Base-by-base conservation (phyloP, 2,329 filamentous ascomycete species). In the Aspergillaceae sp. region DNA sequence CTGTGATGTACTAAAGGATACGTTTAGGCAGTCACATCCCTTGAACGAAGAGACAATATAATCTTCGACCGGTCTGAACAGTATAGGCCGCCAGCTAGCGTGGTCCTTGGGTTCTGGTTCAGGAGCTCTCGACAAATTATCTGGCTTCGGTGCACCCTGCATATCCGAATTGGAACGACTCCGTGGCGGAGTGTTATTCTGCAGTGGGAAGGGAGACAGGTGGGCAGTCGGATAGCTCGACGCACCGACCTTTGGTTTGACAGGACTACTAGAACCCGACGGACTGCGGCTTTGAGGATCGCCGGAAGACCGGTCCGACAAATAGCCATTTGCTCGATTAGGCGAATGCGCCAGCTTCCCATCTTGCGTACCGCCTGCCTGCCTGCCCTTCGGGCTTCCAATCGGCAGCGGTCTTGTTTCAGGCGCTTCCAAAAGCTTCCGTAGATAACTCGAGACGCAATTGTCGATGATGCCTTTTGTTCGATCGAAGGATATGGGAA, bases 11-110 rank as follows among this genome's bases (percentile, higher is more conserved):
- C 76, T 70, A 60, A 95, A 95, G 0, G 88, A 90, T 9, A 72
- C 73, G 61, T 92, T 94, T n/a, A 95, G 67, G 51, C 78, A 82
- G 44, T 84, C 76, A 54, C 82, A 82, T 0, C 82, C 82, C 45
- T 78, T 76, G 56, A 94, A 86, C 54, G 78, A 84, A 19, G 69
- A 65, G 42, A 81, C 69, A 36, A 95, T 76, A 59, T 92, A 91
- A 50, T 89, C 84, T 65, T 94, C 87, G 9, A 95, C 62, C 4
- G 76, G 75, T 49, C 79, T 82, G 63, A 95, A 95, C 7, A 91
- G 79, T 34, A 71, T 73, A 57, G 77, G 43, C 10, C 47, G 56
- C 19, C 19, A 19, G 36, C 48, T 50, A n/a, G 56, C 53, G 11
- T 46, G 50, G 11, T 54, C 81, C 74, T 74, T 37, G 54, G 48